Evolutionary conservation across 495 filamentous ascomycete species (phyloP), one percentile per base, ranked within the genome.

Genomic region (Talaromyces thailandensis): DNA sequence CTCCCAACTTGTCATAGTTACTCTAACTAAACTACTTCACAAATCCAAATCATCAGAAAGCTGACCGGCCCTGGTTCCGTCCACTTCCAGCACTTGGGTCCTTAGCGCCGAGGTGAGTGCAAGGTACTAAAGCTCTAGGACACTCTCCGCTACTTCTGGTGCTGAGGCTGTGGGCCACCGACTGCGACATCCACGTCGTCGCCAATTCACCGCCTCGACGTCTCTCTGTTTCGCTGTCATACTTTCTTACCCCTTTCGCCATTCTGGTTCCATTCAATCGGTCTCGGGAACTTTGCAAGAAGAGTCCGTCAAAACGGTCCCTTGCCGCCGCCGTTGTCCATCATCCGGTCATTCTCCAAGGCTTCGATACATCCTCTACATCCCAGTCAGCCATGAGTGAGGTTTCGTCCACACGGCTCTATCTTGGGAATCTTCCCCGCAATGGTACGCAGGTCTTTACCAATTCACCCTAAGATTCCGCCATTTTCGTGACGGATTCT

Each of bases 391-490:
- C 70, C 70, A 81, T 81, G 78, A 79, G 73, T 66, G 78, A 95
- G 77, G 93, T 96, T 56, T 96, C 91, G 59, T 86, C 88, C 58
- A 97, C 94, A 69, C 84, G 94, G 78, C 89, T 97, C 57, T 98
- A 98, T 82, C 82, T 98, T 74, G 94, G 94, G 72, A 98, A 98
- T 76, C 87, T 98, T 72, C 94, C 95, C 71, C 92, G 92, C 76
- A 90, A 89, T 76, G 94, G 93, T 97, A 87, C 81, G 92, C 78
- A 79, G 66, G 69, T 72, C 69, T 66, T 68, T 64, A 67, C 69
- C 69, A 61, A 70, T 68, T 66, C 64, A 70, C 69, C 63, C 66
- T 64, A 48, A 63, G 62, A 57, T 57, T 51, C 53, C 62, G 45
- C 28, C 62, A 21, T 45, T 56, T 28, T 37, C 56, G 58, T 28